Base-by-base conservation (phyloP, 306 rosid genomes). In the Medicago lupulina region DNA sequence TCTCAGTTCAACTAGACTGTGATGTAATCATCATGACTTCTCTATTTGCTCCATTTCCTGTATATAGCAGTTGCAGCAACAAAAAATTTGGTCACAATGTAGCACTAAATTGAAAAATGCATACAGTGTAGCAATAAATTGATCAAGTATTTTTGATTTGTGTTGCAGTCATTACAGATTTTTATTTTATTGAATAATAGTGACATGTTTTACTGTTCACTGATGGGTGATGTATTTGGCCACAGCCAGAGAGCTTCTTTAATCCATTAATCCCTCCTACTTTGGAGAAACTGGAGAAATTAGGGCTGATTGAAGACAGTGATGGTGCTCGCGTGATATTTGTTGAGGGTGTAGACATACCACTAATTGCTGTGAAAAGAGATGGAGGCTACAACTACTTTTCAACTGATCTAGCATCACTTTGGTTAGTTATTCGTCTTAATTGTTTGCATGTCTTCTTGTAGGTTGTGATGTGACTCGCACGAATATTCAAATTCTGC, bases 311-410 rank as follows among this genome's bases (percentile, higher is more conserved):
- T 80, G 87, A 88, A 82, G 98, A 92, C 38, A 82, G 86, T 23
- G 71, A 90, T 21, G 98, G 98, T 62, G 98, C 97, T 40, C 96
- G 90, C 62, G 96, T 94, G 71, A 92, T 94, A 76, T 83, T 82
- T 67, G 12, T 94, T 38, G 89, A 92, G 75, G 96, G 86, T 79
- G 69, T 77, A 51, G 87, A 84, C 41, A 90, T 88, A 80, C 98
- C 98, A 36, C 88, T 94, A 47, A 92, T 92, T 79, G 98, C 89
- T 70, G 98, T 92, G 80, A 94, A 94, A 90, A 92, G 95, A 28
- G 97, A 92, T 80, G 98, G 96, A 51, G 96, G 97, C 79, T 92
- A 69, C 87, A 94, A 94, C 78, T 94, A 94, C 62, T 97, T 86
- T 77, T 90, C 97, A 74, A 86, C 96, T 39, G 98, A 94, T 90